A percentile compares a stretch with the other conserved stretches of the same genome.
phyloP scores from a whole-genome alignment of 192 early-diverging fungal species.

The Geosiphon pyriformis region DNA sequence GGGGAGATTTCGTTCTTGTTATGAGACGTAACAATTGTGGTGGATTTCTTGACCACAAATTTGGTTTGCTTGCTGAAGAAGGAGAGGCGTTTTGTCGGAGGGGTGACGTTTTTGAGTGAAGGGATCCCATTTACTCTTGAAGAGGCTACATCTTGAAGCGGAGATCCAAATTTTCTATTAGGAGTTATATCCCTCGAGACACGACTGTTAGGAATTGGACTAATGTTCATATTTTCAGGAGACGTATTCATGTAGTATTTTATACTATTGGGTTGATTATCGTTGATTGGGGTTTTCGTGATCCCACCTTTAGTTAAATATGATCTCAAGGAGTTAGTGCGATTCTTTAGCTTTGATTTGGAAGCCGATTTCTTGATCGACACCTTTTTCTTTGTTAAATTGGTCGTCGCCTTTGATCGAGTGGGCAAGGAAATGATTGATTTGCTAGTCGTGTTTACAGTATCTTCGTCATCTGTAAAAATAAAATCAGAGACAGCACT shows the following conservation, averaged over 20 bases:
- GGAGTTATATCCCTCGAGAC: background rate
- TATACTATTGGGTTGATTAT: background rate
- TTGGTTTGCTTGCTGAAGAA: background rate
- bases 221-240: background rate
- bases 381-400: background rate
- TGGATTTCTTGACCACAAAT: background rate
- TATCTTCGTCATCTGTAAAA: background rate
- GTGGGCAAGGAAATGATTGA: background rate
- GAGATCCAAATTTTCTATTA: background rate
- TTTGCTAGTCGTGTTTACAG: background rate
- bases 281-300: background rate
- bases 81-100: background rate
- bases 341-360: background rate
- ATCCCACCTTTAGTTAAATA: background rate
- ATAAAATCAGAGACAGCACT: background rate
- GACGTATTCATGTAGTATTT: background rate
- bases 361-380: background rate
- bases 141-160: background rate
- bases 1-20: background rate
- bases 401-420: background rate
- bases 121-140: background rate
- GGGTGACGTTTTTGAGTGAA: background rate
- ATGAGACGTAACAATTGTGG: background rate
- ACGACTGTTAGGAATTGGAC: too few relatives aligned
- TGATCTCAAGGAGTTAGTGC: background rate